These are phyloP conservation scores for Wickerhamomyces tratensis DNA, from an alignment of 805 yeast genomes.

Conservation along the genomic window DNA sequence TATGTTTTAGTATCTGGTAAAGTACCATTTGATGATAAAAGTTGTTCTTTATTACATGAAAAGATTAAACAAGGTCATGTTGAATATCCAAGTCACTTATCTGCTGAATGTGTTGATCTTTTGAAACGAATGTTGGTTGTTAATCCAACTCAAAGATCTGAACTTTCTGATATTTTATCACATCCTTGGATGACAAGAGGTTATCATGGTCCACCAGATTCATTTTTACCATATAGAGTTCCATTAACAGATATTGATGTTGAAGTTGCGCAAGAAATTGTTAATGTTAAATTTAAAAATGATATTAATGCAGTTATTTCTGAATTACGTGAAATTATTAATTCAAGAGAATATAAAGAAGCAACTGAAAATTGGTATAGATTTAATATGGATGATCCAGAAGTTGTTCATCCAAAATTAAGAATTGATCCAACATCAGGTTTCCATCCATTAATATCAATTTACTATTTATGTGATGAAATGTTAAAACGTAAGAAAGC, in stretches of 20 bases:
- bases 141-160: constrained; percentile 73
- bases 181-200: constrained; percentile 97
- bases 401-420: constrained; percentile 1
- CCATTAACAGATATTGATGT: constrained; percentile 72
- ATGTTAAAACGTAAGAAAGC: constrained; percentile 63
- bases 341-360: constrained; percentile 55
- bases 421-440: constrained; percentile 62
- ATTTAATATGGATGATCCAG: constrained; percentile 31
- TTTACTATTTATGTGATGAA: constrained; percentile 81
- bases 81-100: constrained; percentile 78
- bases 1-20: constrained; percentile 95
- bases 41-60: constrained; percentile 84
- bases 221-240: constrained; percentile 64
- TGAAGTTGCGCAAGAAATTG: constrained; percentile 63
- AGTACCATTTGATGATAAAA: constrained; percentile 96
- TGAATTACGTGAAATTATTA: constrained; percentile 47
- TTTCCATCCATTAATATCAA: constrained; percentile 80
- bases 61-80: constrained; percentile 89
- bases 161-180: constrained; percentile 63
- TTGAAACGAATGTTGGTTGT: constrained; percentile 88
- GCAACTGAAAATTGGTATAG: constrained; percentile 61
- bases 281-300: constrained; percentile 70
- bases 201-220: constrained; percentile 61
- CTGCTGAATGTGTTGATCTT: constrained; percentile 71
- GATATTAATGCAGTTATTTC: constrained; percentile 42